Conservation (phyloP, 148 eudicot species). For the Vaccinium myrtillus region DNA sequence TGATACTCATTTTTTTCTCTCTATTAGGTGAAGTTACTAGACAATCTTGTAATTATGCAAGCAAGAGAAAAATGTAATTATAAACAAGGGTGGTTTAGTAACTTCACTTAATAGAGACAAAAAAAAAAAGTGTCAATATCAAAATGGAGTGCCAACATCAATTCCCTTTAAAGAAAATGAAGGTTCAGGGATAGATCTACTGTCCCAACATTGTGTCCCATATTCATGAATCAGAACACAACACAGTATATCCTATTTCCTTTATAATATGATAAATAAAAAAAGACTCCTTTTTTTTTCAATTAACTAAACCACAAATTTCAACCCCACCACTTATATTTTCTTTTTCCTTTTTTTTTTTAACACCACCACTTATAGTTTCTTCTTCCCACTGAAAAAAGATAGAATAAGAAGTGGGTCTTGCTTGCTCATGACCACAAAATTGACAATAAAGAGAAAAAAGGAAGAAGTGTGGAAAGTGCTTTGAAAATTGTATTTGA, state of each 20-base stretch:
- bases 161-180: too few species aligned
- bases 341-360: neutral
- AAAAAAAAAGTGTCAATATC: too few species aligned
- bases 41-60: too few species aligned
- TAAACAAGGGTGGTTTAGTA: too few species aligned
- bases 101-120: too few species aligned
- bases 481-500: constrained; percentile 5
- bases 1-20: too few species aligned
- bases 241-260: neutral
- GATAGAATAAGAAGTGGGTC: neutral
- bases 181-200: neutral
- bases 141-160: too few species aligned
- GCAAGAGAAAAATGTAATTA: too few species aligned
- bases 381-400: neutral
- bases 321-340: constrained; percentile 2
- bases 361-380: neutral
- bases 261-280: neutral
- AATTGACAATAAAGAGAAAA: neutral
- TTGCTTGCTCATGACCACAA: neutral
- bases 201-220: neutral
- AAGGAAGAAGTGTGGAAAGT: neutral
- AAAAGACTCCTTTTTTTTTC: neutral
- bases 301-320: constrained; percentile 2
- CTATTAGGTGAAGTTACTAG: too few species aligned
- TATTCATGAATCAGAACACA: neutral